Evolutionary conservation across 2,329 filamentous ascomycete species (phyloP).

Genomic region (Chalara sp.): DNA sequence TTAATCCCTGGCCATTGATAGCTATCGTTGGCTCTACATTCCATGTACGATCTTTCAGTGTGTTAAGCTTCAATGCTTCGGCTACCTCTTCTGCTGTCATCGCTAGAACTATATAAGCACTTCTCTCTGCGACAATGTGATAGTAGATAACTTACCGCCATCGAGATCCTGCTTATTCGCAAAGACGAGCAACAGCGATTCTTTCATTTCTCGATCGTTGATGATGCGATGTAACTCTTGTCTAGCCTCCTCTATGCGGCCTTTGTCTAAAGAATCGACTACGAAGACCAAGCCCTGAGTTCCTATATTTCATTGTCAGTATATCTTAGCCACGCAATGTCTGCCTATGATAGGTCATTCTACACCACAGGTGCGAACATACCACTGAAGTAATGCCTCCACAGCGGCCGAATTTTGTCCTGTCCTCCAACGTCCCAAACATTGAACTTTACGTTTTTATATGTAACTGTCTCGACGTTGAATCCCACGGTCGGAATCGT

Average conservation of each 20-base stretch:
- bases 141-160: conserved; percentile 50
- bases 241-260: conserved; percentile 85
- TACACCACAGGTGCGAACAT: conserved; percentile 26
- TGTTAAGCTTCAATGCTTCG: conserved; percentile 66
- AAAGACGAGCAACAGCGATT: conserved; percentile 88
- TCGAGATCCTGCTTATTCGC: conserved; percentile 98
- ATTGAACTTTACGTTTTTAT: conserved; percentile 99
- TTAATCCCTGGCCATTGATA: conserved; percentile 72
- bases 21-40: conserved; percentile 80
- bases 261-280: conserved; percentile 88
- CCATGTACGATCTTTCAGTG: conserved; percentile 79
- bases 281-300: conserved; percentile 99
- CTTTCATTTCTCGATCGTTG: conserved; percentile 96
- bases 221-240: conserved; percentile 95
- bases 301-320: conserved; percentile 28
- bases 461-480: conserved; percentile 98
- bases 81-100: conserved; percentile 77
- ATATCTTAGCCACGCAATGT: conserved; percentile 54
- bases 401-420: conserved; percentile 96
- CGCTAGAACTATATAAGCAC: conserved; percentile 42
- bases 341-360: too few species aligned
- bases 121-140: neutral
- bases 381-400: conserved; percentile 95
- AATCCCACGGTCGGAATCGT: conserved; percentile 98
- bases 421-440: conserved; percentile 98